Evolutionary conservation across 352 stramenopile species (phyloP).

Genomic region (Blastocystis sp.): DNA sequence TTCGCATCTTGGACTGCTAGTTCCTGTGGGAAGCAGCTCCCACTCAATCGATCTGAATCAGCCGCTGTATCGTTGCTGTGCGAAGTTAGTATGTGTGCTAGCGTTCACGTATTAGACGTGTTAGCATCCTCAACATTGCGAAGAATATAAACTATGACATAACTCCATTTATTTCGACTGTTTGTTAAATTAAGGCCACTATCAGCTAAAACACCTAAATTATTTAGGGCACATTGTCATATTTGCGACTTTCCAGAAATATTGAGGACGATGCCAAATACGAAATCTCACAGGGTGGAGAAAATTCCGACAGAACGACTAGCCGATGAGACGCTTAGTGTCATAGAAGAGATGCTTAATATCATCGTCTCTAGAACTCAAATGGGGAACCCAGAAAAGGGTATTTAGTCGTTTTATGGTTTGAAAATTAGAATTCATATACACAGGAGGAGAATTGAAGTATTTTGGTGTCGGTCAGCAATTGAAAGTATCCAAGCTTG

Average conservation of each 20-base stretch:
- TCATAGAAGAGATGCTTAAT: slow-evolving; percentile 38
- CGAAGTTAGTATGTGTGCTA: neutral
- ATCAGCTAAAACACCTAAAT: neutral
- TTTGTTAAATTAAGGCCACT: neutral
- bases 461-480: slow-evolving; percentile 35
- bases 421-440: neutral
- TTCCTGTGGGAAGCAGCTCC: neutral
- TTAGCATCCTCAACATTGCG: slow-evolving; percentile 13
- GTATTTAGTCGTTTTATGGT: neutral
- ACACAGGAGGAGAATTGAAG: slow-evolving; percentile 12
- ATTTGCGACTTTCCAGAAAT: neutral
- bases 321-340: slow-evolving; percentile 1
- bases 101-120: neutral
- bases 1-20: neutral
- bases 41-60: slow-evolving; percentile 32
- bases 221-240: neutral
- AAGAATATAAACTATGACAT: slow-evolving; percentile 59
- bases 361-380: slow-evolving; percentile 12
- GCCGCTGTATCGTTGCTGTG: slow-evolving; percentile 26
- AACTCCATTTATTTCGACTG: slow-evolving; percentile 22
- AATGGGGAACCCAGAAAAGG: neutral
- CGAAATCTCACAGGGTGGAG: neutral
- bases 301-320: slow-evolving; percentile 37
- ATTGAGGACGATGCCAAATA: neutral
- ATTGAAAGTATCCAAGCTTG: slow-evolving; percentile 37